A percentile compares a stretch with the other conserved stretches of the same genome.
Evolutionary conservation across 2,329 filamentous ascomycete species (phyloP).

Genomic region (Beauveria varroae): DNA sequence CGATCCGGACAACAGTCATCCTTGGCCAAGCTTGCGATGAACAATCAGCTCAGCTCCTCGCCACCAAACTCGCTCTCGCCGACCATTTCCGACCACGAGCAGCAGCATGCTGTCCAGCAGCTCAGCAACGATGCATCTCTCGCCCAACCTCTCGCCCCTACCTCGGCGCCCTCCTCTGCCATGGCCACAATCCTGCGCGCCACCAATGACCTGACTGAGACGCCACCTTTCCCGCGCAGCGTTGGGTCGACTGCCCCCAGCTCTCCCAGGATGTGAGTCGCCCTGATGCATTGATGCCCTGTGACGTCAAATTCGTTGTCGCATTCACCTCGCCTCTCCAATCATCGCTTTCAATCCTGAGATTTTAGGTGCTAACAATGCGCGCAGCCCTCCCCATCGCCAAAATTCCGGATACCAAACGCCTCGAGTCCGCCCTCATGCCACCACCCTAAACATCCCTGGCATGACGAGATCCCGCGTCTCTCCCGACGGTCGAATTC

Average conservation of each 20-base stretch:
- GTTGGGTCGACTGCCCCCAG: conserved; percentile 51
- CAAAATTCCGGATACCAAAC: conserved; percentile 72
- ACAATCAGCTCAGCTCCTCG: conserved; percentile 30
- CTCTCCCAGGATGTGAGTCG: conserved; percentile 50
- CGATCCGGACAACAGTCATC: conserved; percentile 34
- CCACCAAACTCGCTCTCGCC: conserved; percentile 23
- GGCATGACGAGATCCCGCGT: conserved; percentile 93
- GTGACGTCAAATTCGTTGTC: background rate
- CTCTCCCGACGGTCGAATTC: conserved; percentile 90
- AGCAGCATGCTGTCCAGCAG: conserved; percentile 27
- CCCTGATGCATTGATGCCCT: background rate
- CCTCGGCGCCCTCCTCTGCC: conserved; percentile 25
- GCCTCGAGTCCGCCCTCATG: conserved; percentile 70
- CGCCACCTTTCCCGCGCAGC: conserved; percentile 49
- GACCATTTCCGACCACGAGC: conserved; percentile 23
- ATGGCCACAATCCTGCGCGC: conserved; percentile 35
- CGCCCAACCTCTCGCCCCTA: conserved; percentile 11
- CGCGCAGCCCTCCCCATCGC: conserved; percentile 54
- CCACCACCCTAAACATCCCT: conserved; percentile 93
- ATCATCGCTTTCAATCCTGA: background rate
- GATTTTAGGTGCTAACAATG: background rate
- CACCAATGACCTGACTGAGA: conserved; percentile 40
- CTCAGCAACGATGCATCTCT: conserved; percentile 23
- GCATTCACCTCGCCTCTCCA: background rate
- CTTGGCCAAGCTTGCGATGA: conserved; percentile 39